Evolutionary conservation across 1,284 basidiomycete species (phyloP), one percentile per base, ranked within the genome.

Genomic region (Phylloporus sp.): DNA sequence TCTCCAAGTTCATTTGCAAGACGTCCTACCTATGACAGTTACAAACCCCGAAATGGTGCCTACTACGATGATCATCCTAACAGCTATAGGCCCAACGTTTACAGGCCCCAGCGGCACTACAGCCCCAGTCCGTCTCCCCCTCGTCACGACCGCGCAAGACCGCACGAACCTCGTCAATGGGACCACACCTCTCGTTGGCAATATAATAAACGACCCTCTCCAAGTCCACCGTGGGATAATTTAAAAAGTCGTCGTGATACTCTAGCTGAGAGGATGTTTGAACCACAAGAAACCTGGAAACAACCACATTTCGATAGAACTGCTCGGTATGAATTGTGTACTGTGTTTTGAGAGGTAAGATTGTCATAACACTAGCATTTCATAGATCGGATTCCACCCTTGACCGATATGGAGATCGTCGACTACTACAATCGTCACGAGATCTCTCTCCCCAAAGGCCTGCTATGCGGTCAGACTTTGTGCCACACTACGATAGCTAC

Each of bases 281-380:
- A 91, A 74, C 88, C 90, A 28, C 89, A 88, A 40, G 86, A 86
- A 31, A 76, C 79, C 55, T 92, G 91, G 91, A 90, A 88, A 72
- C 84, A 89, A 67, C 77, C 76, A 17, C 86, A 86, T 69, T 73
- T 67, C 50, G 74, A 78, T 55, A 73, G 75, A 64, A 62, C 74
- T 55, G 31, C 46, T 61, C 77, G 76, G 67, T 70, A 74, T 51
- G 75, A 70, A 61, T 61, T 46, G 64, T 70, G 67, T 58, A 56
- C 67, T 63, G 39, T 57, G 60, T 66, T 24, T 39, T 64, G 55
- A 42, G 61, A 74, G 72, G 72, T 73, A 72, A 70, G 69, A 60
- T 44, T 49, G 26, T 29, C 49, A 53, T 74, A 65, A 73, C 57
- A 64, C 56, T 40, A 26, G 29, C 57, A 40, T 37, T 58, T 65